Percentiles rank a stretch among this genome's conserved stretches.
Evolutionary conservation across 2,329 filamentous ascomycete species (phyloP).

Genomic region (Sordariomycetes sp.): DNA sequence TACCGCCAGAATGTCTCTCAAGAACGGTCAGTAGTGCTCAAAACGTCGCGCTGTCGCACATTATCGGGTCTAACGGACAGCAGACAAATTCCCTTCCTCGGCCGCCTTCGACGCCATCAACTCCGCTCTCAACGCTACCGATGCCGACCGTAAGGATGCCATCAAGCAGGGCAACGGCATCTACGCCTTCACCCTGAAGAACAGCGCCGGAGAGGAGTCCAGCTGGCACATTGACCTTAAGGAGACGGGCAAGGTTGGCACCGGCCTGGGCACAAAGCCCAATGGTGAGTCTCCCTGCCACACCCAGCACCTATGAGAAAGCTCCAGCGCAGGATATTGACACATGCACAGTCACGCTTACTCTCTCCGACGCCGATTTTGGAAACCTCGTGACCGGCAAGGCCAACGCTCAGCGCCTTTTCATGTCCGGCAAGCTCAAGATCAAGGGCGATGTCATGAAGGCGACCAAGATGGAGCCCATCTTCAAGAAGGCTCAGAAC

Average conservation of each 20-base stretch:
- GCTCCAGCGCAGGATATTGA: background rate
- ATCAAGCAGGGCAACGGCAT: constrained; percentile 82
- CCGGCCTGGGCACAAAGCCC: constrained; percentile 71
- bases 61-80: background rate
- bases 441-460: constrained; percentile 98
- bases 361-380: constrained; percentile 81
- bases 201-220: constrained; percentile 66
- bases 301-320: background rate
- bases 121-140: constrained; percentile 55
- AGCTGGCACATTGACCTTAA: constrained; percentile 96
- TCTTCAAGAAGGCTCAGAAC: constrained; percentile 78
- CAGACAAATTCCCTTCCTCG: constrained; percentile 82
- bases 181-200: constrained; percentile 91
- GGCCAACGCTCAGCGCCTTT: constrained; percentile 88
- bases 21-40: constrained; percentile 45
- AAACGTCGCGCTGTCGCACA: background rate
- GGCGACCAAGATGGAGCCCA: constrained; percentile 90
- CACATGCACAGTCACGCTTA: constrained; percentile 60
- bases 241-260: constrained; percentile 72
- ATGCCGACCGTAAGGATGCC: constrained; percentile 72
- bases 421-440: constrained; percentile 99
- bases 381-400: constrained; percentile 73
- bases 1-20: constrained; percentile 55
- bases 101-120: constrained; percentile 86
- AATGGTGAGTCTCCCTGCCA: constrained; percentile 47